Base-by-base conservation (phyloP, 2,329 filamentous ascomycete genomes). In the Penicillium rolfsii region DNA sequence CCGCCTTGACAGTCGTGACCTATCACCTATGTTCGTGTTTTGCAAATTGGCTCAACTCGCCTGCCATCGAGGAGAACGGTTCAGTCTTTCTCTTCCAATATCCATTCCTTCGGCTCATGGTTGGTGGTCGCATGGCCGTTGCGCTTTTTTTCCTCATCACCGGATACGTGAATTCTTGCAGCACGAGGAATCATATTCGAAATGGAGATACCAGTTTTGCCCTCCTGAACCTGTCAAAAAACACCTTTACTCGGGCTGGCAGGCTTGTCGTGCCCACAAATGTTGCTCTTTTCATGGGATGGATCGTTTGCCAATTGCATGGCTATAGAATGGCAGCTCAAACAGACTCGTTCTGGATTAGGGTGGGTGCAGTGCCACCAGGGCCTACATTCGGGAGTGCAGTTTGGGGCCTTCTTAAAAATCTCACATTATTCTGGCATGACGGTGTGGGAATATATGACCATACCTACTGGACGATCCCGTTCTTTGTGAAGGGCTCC, bases 391-490 rank as follows among this genome's bases (percentile, higher is more conserved):
- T 69, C 12, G 52, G 46, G 7, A 48, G 33, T 16, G 62, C 68
- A 22, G 41, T 72, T 9, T 2, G 24, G 7, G 66, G 64, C 43
- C 50, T 71, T 35, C 56, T 69, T 45, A 59, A 59, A 14, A 67
- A 64, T 28, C 36, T 67, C 40, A 64, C 63, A 5, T 24, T 69
- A 8, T 71, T 66, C 48, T 80, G 78, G 78, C 75, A 75, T 35
- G 67, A 68, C 52, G 78, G 77, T 30, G 75, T 71, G 66, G 71
- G 77, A 43, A 72, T 76, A 46, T 80, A 80, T 60, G 78, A 80
- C 60, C 75, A 71, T 33, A 79, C 77, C 50, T 77, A 79, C 55
- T 80, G 78, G 78, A 78, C 78, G 12, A 69, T 80, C 45, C 74
- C 75, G 45, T 68, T 79, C 62, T 80, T 80, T 62, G 58, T 80